These are phyloP conservation scores for Lactarius hatsudake DNA, from an alignment of 768 basidiomycete genomes.

Conservation along the genomic window DNA sequence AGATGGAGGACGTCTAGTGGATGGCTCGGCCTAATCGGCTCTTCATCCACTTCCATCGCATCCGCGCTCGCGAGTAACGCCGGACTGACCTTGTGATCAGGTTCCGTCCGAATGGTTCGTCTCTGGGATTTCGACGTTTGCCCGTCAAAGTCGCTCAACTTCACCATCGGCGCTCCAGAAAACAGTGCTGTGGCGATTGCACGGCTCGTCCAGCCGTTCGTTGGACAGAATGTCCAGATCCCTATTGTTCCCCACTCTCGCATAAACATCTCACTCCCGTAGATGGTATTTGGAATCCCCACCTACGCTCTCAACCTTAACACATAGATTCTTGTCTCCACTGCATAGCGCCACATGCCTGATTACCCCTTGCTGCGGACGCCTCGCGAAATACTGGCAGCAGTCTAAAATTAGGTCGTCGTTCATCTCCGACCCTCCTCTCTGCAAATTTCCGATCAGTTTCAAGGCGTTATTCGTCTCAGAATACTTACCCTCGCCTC, in stretches of 20 bases:
- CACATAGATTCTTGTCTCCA: slow-evolving; percentile 64
- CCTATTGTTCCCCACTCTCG: slow-evolving; percentile 6
- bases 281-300: slow-evolving; percentile 1
- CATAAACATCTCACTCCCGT: neutral
- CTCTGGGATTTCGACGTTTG: slow-evolving; percentile 24
- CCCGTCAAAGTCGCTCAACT: slow-evolving; percentile 40
- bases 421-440: slow-evolving; percentile 45
- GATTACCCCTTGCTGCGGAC: slow-evolving; percentile 31
- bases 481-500: slow-evolving; percentile 37
- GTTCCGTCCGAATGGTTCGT: slow-evolving; percentile 27
- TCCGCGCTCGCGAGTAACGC: slow-evolving; percentile 31
- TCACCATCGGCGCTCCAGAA: slow-evolving; percentile 34
- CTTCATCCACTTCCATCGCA: slow-evolving; percentile 62
- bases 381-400: slow-evolving; percentile 54
- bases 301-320: slow-evolving; percentile 44
- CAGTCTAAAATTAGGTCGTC: slow-evolving; percentile 77
- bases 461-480: neutral
- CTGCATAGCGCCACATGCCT: slow-evolving; percentile 56
- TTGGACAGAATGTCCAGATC: slow-evolving; percentile 23
- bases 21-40: slow-evolving; percentile 45
- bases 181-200: slow-evolving; percentile 51
- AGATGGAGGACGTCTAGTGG: slow-evolving; percentile 64
- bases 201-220: slow-evolving; percentile 41
- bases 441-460: slow-evolving; percentile 12
- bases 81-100: slow-evolving; percentile 24